Percentiles rank a stretch among this genome's conserved stretches.
phyloP scores from a whole-genome alignment of 2,329 filamentous ascomycete genomes.

The Cytospora leucostoma region DNA sequence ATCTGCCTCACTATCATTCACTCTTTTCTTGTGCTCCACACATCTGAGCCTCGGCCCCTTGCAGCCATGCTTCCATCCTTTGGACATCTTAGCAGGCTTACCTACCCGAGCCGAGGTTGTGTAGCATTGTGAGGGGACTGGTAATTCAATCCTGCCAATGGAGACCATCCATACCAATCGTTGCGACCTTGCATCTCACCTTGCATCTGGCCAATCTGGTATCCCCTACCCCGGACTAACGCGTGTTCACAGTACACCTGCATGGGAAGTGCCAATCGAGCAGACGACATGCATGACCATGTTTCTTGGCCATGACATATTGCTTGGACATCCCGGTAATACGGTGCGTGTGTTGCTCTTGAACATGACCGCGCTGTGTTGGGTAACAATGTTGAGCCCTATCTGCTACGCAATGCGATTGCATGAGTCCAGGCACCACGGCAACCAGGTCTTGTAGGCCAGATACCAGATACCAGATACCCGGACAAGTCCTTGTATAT shows the following conservation, averaged over 20 bases:
- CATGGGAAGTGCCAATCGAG: neutral
- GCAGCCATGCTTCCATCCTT: neutral
- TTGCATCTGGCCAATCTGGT: neutral
- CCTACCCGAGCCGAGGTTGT: neutral
- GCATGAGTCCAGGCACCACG: neutral
- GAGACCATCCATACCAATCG: neutral
- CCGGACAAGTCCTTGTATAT: neutral
- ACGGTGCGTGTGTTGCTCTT: neutral
- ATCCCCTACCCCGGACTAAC: neutral
- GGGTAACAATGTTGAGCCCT: neutral
- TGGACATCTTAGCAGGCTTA: neutral
- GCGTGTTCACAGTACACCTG: conserved; percentile 2
- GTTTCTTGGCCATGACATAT: neutral
- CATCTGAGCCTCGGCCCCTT: neutral
- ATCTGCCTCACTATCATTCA: neutral
- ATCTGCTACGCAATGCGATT: conserved; percentile 12
- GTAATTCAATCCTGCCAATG: neutral
- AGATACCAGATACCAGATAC: no score
- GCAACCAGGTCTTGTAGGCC: neutral
- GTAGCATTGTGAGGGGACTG: neutral
- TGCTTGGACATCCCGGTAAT: neutral
- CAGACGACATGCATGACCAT: neutral
- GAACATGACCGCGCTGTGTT: neutral
- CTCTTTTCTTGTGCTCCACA: neutral
- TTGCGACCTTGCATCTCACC: neutral